phyloP scores from a whole-genome alignment of 208 protist genomes.

The Tritrichomonas musculus region DNA sequence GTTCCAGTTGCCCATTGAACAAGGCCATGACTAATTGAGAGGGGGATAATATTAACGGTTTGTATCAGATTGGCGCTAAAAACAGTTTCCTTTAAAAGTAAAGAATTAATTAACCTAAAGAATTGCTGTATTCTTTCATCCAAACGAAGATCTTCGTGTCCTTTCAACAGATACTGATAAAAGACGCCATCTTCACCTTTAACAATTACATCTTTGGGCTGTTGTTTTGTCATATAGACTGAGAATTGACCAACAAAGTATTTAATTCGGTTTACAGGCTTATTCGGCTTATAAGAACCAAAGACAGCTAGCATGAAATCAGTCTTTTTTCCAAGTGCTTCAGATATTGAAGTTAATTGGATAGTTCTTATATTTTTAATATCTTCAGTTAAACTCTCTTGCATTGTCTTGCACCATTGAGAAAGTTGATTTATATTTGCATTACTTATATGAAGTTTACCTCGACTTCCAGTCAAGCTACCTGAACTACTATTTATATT shows the following conservation, averaged over 20 bases:
- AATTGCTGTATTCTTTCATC: slow-evolving; percentile 36
- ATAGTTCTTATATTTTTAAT: background rate
- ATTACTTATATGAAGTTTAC: background rate
- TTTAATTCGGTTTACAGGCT: background rate
- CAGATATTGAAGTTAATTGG: background rate
- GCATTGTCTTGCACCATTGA: background rate
- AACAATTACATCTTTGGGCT: background rate
- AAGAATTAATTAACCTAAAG: background rate
- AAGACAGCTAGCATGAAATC: background rate
- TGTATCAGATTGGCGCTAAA: background rate
- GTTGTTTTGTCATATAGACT: background rate
- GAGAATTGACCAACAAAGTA: background rate
- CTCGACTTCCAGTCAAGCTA: too few species aligned
- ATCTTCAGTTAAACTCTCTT: background rate
- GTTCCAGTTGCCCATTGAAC: slow-evolving; percentile 29
- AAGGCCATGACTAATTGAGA: background rate
- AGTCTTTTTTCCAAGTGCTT: background rate
- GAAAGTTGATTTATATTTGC: background rate
- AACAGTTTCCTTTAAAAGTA: background rate
- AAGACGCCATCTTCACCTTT: slow-evolving; percentile 9
- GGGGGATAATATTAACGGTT: background rate
- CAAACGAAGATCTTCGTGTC: background rate
- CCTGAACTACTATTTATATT: too few species aligned
- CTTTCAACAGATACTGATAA: slow-evolving; percentile 35
- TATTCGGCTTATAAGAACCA: background rate